A percentile compares a stretch with the other conserved stretches of the same genome.
Evolutionary conservation across 495 filamentous ascomycete genomes (phyloP).

Genomic region (Penicillium longicatenatum): DNA sequence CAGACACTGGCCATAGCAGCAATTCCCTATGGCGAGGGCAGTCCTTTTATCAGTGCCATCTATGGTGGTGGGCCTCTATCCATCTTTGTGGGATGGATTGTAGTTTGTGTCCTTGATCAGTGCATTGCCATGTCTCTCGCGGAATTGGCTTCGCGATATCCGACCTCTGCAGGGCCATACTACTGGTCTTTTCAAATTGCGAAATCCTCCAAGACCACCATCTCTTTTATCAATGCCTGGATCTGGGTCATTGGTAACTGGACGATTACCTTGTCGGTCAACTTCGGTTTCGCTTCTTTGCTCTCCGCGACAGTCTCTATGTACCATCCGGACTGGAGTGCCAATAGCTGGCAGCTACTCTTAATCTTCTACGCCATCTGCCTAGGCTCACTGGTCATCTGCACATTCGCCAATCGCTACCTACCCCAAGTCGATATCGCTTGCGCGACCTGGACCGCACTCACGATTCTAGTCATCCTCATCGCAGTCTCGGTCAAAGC

Average conservation of each 20-base stretch:
- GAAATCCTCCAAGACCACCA: constrained; percentile 32
- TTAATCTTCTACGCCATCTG: constrained; percentile 61
- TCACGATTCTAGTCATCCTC: constrained; percentile 44
- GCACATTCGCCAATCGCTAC: constrained; percentile 56
- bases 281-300: constrained; percentile 65
- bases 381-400: constrained; percentile 55
- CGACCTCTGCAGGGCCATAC: constrained; percentile 52
- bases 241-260: constrained; percentile 68
- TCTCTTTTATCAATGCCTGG: constrained; percentile 70
- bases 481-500: constrained; percentile 45
- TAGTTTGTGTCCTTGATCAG: constrained; percentile 40
- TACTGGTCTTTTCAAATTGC: constrained; percentile 52
- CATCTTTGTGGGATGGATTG: constrained; percentile 47
- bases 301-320: constrained; percentile 58
- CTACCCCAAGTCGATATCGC: constrained; percentile 57
- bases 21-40: constrained; percentile 51
- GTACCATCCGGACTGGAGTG: constrained; percentile 57
- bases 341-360: constrained; percentile 58
- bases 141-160: constrained; percentile 52
- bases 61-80: constrained; percentile 45
- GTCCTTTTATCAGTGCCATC: constrained; percentile 44
- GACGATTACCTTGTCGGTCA: constrained; percentile 68
- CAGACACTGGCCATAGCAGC: constrained; percentile 43
- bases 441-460: constrained; percentile 42
- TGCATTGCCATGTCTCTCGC: constrained; percentile 46